Percentiles rank a stretch among this genome's conserved stretches.
These are phyloP conservation scores for Candida sojae DNA, from an alignment of 1,139 yeast species.

Conservation along the genomic window DNA sequence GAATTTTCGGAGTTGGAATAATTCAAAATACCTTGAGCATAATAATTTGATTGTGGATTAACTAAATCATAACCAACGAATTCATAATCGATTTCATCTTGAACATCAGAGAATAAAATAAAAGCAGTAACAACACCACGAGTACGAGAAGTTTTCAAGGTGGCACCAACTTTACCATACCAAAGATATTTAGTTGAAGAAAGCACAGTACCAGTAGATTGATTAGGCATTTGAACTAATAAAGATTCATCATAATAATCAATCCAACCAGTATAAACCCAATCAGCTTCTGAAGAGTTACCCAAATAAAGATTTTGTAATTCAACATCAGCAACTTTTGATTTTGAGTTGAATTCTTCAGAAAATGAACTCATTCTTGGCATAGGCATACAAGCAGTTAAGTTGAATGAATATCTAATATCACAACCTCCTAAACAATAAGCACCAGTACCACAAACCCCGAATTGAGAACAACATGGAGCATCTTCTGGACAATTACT, in stretches of 20 bases:
- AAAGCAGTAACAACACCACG: constrained; percentile 86
- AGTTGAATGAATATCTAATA: constrained; percentile 61
- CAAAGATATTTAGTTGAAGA: constrained; percentile 80
- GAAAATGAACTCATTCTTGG: constrained; percentile 38
- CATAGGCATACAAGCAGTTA: constrained; percentile 69
- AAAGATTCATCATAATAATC: constrained; percentile 57
- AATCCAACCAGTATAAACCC: constrained; percentile 75
- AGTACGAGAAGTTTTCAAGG: constrained; percentile 70
- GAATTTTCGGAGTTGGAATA: constrained; percentile 59
- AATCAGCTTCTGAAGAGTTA: constrained; percentile 63
- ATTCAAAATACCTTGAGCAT: constrained; percentile 71
- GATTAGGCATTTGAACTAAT: constrained; percentile 74
- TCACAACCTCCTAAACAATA: constrained; percentile 85
- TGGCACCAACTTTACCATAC: constrained; percentile 81
- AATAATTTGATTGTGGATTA: constrained; percentile 73
- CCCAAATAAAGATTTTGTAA: constrained; percentile 61
- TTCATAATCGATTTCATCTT: constrained; percentile 91
- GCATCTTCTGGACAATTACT: constrained; percentile 63
- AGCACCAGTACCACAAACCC: constrained; percentile 82
- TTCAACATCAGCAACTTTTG: constrained; percentile 19
- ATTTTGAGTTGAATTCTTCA: constrained; percentile 41
- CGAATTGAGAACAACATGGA: constrained; percentile 86
- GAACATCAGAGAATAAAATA: constrained; percentile 79
- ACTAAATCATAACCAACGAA: constrained; percentile 74
- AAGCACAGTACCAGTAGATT: constrained; percentile 77